Evolutionary conservation across 106 monocot species (phyloP).

Genomic region (Acanthochlamys bracteata): DNA sequence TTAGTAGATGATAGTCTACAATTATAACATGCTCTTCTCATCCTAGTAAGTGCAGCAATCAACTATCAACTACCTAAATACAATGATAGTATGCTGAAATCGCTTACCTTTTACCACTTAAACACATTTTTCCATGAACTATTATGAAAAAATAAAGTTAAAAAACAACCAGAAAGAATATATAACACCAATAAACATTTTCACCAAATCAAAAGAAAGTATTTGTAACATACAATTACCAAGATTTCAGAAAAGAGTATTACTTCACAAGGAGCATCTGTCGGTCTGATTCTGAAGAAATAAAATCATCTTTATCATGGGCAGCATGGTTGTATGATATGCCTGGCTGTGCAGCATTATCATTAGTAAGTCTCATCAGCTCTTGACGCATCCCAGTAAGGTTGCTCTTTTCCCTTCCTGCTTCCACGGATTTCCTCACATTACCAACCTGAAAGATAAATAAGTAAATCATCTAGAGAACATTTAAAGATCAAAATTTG

Average conservation of each 20-base stretch:
- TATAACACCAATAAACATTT: not conserved
- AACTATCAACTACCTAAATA: no score
- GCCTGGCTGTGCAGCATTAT: slow-evolving; percentile 24
- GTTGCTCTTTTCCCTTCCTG: slow-evolving; percentile 35
- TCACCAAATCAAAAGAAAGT: not conserved
- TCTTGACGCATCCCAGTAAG: slow-evolving; percentile 32
- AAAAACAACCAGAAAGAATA: no score
- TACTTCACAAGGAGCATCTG: slow-evolving; percentile 85
- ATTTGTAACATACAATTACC: not conserved
- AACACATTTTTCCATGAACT: no score
- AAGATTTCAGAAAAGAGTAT: not conserved
- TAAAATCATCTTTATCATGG: slow-evolving; percentile 64
- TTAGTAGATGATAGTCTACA: no score
- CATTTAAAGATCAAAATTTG: not conserved
- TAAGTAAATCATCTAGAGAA: not conserved
- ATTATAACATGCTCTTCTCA: no score
- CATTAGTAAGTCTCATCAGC: slow-evolving; percentile 43
- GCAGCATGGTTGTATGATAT: slow-evolving; percentile 28
- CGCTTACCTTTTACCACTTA: no score
- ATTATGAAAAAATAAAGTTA: no score
- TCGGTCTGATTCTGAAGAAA: slow-evolving; percentile 82
- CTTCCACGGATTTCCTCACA: slow-evolving; percentile 61
- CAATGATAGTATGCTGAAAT: no score
- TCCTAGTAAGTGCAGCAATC: no score
- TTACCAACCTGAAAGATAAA: slow-evolving; percentile 35